These are phyloP conservation scores for Cystobasidium sp. DNA, from an alignment of 1,284 basidiomycete species.

Conservation along the genomic window DNA sequence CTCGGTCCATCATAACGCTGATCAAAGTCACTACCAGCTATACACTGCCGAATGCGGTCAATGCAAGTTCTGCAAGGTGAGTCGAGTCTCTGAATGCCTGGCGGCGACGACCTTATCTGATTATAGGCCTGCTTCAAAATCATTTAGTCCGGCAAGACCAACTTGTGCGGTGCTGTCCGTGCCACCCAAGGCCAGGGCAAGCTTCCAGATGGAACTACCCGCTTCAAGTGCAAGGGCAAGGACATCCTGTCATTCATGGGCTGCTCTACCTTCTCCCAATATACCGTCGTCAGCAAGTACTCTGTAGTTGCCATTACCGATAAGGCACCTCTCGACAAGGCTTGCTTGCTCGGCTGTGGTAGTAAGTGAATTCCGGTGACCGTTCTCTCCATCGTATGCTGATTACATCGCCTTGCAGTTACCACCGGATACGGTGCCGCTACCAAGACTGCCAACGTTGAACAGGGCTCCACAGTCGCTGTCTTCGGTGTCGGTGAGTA, in stretches of 20 bases:
- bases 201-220: conserved; percentile 91
- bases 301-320: conserved; percentile 89
- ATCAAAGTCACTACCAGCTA: conserved; percentile 42
- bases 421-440: conserved; percentile 56
- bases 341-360: conserved; percentile 69
- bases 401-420: conserved; percentile 67
- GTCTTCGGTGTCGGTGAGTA: conserved; percentile 69
- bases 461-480: conserved; percentile 68
- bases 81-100: not conserved
- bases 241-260: conserved; percentile 97
- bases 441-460: conserved; percentile 62
- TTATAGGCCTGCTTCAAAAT: not conserved
- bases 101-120: not conserved
- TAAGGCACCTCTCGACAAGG: conserved; percentile 87
- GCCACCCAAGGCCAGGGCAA: conserved; percentile 73
- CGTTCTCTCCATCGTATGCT: conserved; percentile 75
- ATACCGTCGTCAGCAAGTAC: conserved; percentile 97
- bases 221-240: conserved; percentile 89
- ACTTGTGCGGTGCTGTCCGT: conserved; percentile 75
- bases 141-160: conserved; percentile 85
- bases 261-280: conserved; percentile 96
- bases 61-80: conserved; percentile 90
- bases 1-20: not conserved
- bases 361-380: not conserved
- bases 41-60: conserved; percentile 76